phyloP scores from a whole-genome alignment of 352 stramenopile genomes.

The Thraustotheca clavata region DNA sequence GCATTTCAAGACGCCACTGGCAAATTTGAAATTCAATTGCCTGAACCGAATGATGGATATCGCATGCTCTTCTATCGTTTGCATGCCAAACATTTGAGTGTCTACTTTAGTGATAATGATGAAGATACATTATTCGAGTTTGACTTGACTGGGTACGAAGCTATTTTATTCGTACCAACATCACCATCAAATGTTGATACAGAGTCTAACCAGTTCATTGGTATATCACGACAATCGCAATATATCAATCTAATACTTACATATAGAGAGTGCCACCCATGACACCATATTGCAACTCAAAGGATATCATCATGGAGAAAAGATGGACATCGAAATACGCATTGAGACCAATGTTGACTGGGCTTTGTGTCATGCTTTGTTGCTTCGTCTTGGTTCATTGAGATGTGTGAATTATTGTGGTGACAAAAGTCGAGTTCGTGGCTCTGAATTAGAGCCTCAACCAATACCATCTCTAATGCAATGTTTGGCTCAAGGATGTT shows the following conservation, averaged over 20 bases:
- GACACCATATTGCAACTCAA: constrained; percentile 12
- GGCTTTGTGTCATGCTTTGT: constrained; percentile 8
- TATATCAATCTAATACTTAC: neutral
- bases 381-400: neutral
- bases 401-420: constrained; percentile 1
- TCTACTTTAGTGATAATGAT: neutral
- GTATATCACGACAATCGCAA: neutral
- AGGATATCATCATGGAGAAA: neutral
- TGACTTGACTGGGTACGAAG: neutral
- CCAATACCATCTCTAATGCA: constrained; percentile 32
- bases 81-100: neutral
- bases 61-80: neutral
- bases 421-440: constrained; percentile 9
- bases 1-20: neutral
- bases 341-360: constrained; percentile 1
- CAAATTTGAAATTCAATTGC: constrained; percentile 11
- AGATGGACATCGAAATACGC: neutral
- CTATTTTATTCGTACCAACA: constrained; percentile 4
- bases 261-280: neutral
- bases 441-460: neutral
- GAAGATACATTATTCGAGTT: constrained; percentile 1
- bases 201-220: neutral
- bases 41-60: constrained; percentile 9
- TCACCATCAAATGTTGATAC: neutral
- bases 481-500: constrained; percentile 57